phyloP scores from a whole-genome alignment of 768 basidiomycete species.

The Tephrocybe sp. region DNA sequence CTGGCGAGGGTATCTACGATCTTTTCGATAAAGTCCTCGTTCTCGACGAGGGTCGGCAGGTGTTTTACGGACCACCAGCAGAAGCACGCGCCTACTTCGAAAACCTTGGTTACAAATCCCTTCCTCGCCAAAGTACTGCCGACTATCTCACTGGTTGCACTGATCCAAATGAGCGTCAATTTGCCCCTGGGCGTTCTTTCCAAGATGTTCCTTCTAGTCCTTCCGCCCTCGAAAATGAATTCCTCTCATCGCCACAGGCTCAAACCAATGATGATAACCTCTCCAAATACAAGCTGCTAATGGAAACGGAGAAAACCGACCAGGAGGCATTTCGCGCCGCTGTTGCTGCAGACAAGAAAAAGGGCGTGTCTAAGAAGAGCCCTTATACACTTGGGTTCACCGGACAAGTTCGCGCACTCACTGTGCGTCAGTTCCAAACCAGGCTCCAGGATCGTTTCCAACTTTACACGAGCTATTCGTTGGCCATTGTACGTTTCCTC shows the following conservation, averaged over 20 bases:
- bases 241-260: slow-evolving; percentile 45
- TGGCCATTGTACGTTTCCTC: slow-evolving; percentile 48
- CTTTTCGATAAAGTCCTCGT: slow-evolving; percentile 82
- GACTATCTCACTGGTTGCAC: slow-evolving; percentile 86
- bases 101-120: slow-evolving; percentile 64
- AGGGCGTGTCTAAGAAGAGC: slow-evolving; percentile 71
- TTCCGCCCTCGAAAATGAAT: slow-evolving; percentile 63
- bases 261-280: slow-evolving; percentile 42
- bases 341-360: slow-evolving; percentile 74
- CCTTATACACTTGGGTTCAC: slow-evolving; percentile 81
- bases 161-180: slow-evolving; percentile 82
- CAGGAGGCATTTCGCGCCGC: slow-evolving; percentile 77
- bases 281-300: slow-evolving; percentile 51
- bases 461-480: slow-evolving; percentile 63
- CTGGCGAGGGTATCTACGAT: slow-evolving; percentile 62
- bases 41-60: slow-evolving; percentile 73
- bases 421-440: slow-evolving; percentile 70
- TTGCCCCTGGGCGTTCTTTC: slow-evolving; percentile 58
- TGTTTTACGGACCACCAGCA: slow-evolving; percentile 73
- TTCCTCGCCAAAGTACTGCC: slow-evolving; percentile 81
- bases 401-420: slow-evolving; percentile 70
- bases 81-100: slow-evolving; percentile 82
- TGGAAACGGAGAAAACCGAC: slow-evolving; percentile 61
- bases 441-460: slow-evolving; percentile 77
- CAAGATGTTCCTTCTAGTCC: slow-evolving; percentile 65